phyloP scores from a whole-genome alignment of 202 grass and related monocot species.

The Panicum hallii region DNA sequence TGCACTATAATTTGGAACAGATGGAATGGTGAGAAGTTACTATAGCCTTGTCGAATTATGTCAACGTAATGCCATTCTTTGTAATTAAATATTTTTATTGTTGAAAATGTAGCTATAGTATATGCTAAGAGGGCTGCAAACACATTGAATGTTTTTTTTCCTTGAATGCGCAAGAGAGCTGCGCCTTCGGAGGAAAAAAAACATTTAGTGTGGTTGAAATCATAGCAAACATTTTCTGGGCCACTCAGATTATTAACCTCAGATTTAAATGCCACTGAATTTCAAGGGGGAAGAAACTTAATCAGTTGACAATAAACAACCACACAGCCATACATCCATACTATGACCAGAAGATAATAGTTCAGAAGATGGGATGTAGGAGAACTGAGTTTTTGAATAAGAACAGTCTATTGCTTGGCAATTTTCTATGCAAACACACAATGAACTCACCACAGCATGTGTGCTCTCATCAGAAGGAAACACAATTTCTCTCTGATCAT shows the following conservation, averaged over 20 bases:
- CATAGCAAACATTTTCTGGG: background rate
- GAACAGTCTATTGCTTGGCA: conserved; percentile 9
- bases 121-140: conserved; percentile 9
- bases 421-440: conserved; percentile 32
- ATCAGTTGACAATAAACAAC: background rate
- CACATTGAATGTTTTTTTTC: background rate
- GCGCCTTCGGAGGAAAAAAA: too few species aligned
- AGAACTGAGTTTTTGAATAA: conserved; percentile 13
- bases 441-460: conserved; percentile 54
- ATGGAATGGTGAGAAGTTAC: background rate
- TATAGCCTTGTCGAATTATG: conserved; percentile 1
- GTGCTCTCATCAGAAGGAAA: conserved; percentile 74
- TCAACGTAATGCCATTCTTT: conserved; percentile 18
- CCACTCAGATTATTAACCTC: background rate
- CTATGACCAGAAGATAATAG: conserved; percentile 31
- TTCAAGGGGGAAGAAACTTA: background rate
- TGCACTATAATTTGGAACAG: too few species aligned
- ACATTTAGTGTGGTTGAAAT: too few species aligned
- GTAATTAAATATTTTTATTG: conserved; percentile 34
- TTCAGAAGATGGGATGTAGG: conserved; percentile 32
- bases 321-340: conserved; percentile 18
- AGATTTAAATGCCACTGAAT: conserved; percentile 12
- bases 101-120: background rate
- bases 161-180: too few species aligned
- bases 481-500: conserved; percentile 67